Percentiles rank a stretch among this genome's conserved stretches.
phyloP scores from a whole-genome alignment of 805 yeast species.

The Limtongia smithiae region DNA sequence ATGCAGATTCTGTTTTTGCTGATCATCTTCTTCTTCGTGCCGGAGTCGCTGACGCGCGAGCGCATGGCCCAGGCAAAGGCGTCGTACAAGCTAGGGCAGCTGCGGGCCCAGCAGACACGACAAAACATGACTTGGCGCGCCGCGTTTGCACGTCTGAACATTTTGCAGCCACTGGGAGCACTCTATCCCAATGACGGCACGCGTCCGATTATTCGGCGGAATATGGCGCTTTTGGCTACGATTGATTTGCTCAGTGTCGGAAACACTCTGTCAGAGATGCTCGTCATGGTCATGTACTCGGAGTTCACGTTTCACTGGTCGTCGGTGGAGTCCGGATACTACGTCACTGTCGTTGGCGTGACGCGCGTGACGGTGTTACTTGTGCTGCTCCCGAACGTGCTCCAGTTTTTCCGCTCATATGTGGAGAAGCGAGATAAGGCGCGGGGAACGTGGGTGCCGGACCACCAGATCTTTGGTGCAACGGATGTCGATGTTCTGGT shows the following conservation, averaged over 20 bases:
- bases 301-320: constrained; percentile 35
- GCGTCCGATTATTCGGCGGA: constrained; percentile 12
- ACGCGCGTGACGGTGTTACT: constrained; percentile 31
- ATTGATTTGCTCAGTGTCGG: constrained; percentile 15
- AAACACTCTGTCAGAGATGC: constrained; percentile 11
- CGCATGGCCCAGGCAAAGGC: constrained; percentile 8
- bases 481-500: constrained; percentile 9
- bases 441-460: constrained; percentile 1
- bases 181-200: constrained; percentile 24
- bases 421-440: constrained; percentile 3
- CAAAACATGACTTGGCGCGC: background rate
- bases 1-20: constrained; percentile 9
- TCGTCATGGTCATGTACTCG: constrained; percentile 24
- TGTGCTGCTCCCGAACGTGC: constrained; percentile 28
- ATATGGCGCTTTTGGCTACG: constrained; percentile 11
- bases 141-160: constrained; percentile 6
- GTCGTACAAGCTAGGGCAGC: constrained; percentile 6
- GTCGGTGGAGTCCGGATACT: constrained; percentile 36
- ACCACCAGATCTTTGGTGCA: constrained; percentile 10
- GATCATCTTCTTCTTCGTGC: constrained; percentile 11
- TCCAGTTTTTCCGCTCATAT: constrained; percentile 9
- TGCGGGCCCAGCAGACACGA: background rate
- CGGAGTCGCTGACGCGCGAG: constrained; percentile 15
- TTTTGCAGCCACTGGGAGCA: constrained; percentile 13
- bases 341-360: constrained; percentile 32